Conservation (phyloP, 345 rosid species). For the Hirschfeldia incana region DNA sequence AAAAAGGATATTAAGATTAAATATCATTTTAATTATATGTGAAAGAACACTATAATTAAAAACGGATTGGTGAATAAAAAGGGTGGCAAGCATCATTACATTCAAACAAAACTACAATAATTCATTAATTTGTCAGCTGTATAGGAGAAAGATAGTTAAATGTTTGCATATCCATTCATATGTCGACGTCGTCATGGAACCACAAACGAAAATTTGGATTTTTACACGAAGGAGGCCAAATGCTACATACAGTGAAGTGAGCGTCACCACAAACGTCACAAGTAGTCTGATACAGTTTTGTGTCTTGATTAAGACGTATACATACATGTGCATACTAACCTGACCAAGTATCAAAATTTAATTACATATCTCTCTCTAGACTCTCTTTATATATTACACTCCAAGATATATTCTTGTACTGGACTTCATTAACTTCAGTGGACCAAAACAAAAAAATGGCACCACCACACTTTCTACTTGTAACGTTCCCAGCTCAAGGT, state of each 20-base stretch:
- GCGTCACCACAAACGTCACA: constrained; percentile 32
- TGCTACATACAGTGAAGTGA: background rate
- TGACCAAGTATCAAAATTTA: constrained; percentile 9
- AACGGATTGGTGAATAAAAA: background rate
- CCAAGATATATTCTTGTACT: background rate
- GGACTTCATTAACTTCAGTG: background rate
- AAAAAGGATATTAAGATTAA: background rate
- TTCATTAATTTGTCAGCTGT: too few relatives aligned
- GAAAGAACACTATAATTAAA: background rate
- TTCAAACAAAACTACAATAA: background rate
- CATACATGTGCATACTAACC: background rate
- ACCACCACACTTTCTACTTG: constrained; percentile 47
- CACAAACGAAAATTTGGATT: constrained; percentile 1
- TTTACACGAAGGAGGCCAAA: background rate
- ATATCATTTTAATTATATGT: background rate
- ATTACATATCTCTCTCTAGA: constrained; percentile 12
- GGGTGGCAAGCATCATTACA: background rate
- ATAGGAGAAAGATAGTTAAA: background rate
- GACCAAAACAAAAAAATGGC: constrained; percentile 21
- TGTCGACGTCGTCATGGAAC: constrained; percentile 8
- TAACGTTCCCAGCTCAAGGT: constrained; percentile 63
- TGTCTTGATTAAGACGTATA: background rate
- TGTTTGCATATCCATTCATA: constrained; percentile 2
- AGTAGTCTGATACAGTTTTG: background rate
- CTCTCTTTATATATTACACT: background rate